A percentile compares a stretch with the other conserved stretches of the same genome.
Conservation (phyloP, 106 monocot genomes). For the Dactylorhiza incarnata region DNA sequence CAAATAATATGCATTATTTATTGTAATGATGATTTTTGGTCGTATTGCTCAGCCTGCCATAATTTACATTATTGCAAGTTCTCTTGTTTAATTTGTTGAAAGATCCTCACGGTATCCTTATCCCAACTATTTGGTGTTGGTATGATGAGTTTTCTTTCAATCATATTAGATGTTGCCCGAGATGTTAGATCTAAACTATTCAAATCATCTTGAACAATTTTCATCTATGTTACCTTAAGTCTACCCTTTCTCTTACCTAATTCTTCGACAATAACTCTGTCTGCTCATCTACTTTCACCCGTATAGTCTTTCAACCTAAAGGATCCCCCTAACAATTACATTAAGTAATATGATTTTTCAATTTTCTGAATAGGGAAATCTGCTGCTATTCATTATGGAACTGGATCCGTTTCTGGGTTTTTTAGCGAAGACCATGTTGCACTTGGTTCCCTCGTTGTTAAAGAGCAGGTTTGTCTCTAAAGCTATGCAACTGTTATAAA, state of each 20-base stretch:
- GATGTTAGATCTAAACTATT: too few relatives aligned
- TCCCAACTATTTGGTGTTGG: too few relatives aligned
- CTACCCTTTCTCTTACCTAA: too few relatives aligned
- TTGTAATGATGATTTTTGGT: too few relatives aligned
- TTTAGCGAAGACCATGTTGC: conserved; percentile 65
- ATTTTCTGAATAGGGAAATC: conserved; percentile 40
- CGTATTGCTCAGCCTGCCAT: background rate
- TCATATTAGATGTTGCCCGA: too few relatives aligned
- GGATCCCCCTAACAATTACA: background rate
- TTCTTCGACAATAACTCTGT: too few relatives aligned
- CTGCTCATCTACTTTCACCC: too few relatives aligned
- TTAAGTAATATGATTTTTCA: background rate
- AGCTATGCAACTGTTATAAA: background rate
- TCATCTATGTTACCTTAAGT: too few relatives aligned
- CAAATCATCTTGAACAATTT: too few relatives aligned
- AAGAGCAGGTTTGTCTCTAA: conserved; percentile 51
- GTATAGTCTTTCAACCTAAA: too few relatives aligned
- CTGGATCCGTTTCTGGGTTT: conserved; percentile 73
- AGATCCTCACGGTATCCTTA: background rate
- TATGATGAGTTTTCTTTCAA: too few relatives aligned
- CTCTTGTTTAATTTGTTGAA: background rate
- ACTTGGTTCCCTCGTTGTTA: conserved; percentile 67
- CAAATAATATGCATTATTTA: too few relatives aligned
- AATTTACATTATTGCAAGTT: background rate
- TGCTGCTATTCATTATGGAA: conserved; percentile 80